These are phyloP conservation scores for Pythium apleroticum DNA, from an alignment of 352 stramenopile species.

Conservation along the genomic window DNA sequence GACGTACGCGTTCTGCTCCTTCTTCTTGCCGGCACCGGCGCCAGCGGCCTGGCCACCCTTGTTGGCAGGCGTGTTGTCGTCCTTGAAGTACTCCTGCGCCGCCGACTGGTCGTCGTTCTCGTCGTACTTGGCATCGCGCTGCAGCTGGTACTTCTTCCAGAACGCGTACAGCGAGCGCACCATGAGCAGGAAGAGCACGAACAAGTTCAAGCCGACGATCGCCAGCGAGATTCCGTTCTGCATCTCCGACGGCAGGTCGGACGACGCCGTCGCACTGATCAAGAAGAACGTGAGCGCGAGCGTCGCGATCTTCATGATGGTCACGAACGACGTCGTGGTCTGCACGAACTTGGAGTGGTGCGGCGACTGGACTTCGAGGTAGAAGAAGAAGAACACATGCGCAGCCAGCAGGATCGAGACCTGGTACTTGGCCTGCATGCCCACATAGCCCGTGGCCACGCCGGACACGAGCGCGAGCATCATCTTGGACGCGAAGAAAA, in stretches of 20 bases:
- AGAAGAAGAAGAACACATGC: slow-evolving; percentile 44
- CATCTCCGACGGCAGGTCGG: slow-evolving; percentile 28
- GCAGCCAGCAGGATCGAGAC: slow-evolving; percentile 34
- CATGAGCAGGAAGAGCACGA: slow-evolving; percentile 39
- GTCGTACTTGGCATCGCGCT: slow-evolving; percentile 31
- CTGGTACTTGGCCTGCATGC: slow-evolving; percentile 31
- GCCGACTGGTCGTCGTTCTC: slow-evolving; percentile 25
- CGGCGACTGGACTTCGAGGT: slow-evolving; percentile 33
- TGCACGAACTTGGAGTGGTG: slow-evolving; percentile 40
- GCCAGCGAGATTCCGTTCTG: slow-evolving; percentile 38
- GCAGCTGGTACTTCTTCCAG: slow-evolving; percentile 40
- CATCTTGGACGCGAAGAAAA: slow-evolving; percentile 80
- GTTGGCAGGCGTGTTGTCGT: slow-evolving; percentile 22
- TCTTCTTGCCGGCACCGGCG: neutral
- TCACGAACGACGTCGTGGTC: slow-evolving; percentile 38
- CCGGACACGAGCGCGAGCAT: slow-evolving; percentile 37
- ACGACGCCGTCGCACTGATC: slow-evolving; percentile 31
- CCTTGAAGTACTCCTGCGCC: slow-evolving; percentile 34
- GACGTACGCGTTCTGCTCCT: slow-evolving; percentile 31
- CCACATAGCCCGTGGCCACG: slow-evolving; percentile 35
- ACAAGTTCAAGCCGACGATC: slow-evolving; percentile 40
- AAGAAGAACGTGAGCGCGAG: slow-evolving; percentile 42
- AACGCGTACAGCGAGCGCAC: slow-evolving; percentile 38
- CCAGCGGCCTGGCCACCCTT: neutral
- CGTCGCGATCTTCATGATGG: slow-evolving; percentile 41